Conservation (phyloP, 306 rosid genomes). For the Prinsepia uniflora region DNA sequence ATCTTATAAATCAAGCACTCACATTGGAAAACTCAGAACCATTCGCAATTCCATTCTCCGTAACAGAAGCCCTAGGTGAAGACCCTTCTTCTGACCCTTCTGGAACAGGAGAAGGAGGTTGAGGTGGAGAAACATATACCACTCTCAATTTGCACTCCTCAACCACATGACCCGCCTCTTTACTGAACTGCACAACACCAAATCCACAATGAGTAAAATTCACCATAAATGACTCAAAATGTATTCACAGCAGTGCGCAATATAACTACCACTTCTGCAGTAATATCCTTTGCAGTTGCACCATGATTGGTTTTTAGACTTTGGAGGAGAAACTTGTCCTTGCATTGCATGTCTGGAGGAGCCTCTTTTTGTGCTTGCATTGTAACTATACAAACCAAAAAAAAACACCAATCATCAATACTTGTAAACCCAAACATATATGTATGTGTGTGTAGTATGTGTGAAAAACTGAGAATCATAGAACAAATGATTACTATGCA, state of each 20-base stretch:
- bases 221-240: constrained; percentile 3
- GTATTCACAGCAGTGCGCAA: background rate
- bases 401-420: constrained; percentile 6
- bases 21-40: constrained; percentile 52
- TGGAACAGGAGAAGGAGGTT: constrained; percentile 81
- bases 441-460: background rate
- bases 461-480: background rate
- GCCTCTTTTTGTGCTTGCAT: constrained; percentile 96
- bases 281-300: constrained; percentile 51
- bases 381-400: constrained; percentile 47
- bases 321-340: constrained; percentile 93
- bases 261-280: constrained; percentile 72
- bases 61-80: constrained; percentile 70
- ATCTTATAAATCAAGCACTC: constrained; percentile 37
- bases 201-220: constrained; percentile 33
- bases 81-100: constrained; percentile 94
- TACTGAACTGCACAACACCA: constrained; percentile 60
- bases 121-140: constrained; percentile 74
- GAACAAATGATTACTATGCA: constrained; percentile 25
- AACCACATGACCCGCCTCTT: constrained; percentile 73
- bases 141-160: constrained; percentile 92
- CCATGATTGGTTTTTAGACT: constrained; percentile 60
- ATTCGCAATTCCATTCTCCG: constrained; percentile 60
- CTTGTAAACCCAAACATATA: background rate
- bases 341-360: constrained; percentile 86